phyloP scores from a whole-genome alignment of 2,329 filamentous ascomycete genomes.

The Chaetomium olivaceum region DNA sequence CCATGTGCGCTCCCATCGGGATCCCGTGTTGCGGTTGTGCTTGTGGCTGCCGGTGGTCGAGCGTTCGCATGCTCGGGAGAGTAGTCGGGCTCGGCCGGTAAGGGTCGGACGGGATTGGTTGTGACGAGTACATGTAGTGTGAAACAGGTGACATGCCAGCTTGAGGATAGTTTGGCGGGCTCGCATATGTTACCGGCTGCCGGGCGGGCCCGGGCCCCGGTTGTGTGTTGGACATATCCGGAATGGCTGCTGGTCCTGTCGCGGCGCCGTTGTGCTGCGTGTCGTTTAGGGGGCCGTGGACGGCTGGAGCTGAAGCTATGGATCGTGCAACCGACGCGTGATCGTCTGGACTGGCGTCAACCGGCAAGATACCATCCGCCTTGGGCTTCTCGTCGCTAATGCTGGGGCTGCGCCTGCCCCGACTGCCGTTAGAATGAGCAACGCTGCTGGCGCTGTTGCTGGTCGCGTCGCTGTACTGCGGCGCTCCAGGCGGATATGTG shows the following conservation, averaged over 20 bases:
- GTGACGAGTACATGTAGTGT: slow-evolving; percentile 28
- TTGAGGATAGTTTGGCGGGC: slow-evolving; percentile 30
- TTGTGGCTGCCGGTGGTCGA: slow-evolving; percentile 41
- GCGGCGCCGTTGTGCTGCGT: slow-evolving; percentile 31
- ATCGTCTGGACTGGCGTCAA: slow-evolving; percentile 19
- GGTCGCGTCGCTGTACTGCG: slow-evolving; percentile 15
- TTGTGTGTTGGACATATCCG: slow-evolving; percentile 34
- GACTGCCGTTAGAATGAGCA: slow-evolving; percentile 18
- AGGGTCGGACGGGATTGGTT: slow-evolving; percentile 36
- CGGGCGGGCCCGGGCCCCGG: slow-evolving; percentile 31
- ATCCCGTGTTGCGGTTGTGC: slow-evolving; percentile 37
- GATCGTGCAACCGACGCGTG: slow-evolving; percentile 23
- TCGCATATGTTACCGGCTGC: slow-evolving; percentile 32
- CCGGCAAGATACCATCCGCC: slow-evolving; percentile 25
- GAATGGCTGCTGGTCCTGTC: slow-evolving; percentile 23
- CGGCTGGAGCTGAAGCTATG: slow-evolving; percentile 16
- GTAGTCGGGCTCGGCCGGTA: slow-evolving; percentile 44
- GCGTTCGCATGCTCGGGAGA: slow-evolving; percentile 47
- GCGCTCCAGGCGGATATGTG: slow-evolving; percentile 11
- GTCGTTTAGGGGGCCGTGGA: slow-evolving; percentile 20
- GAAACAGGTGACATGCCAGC: slow-evolving; percentile 29
- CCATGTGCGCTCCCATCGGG: slow-evolving; percentile 41
- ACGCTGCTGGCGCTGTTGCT: slow-evolving; percentile 12
- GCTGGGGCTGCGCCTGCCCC: slow-evolving; percentile 19
- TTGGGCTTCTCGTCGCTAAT: slow-evolving; percentile 24